Percentiles rank a stretch among this genome's conserved stretches.
Evolutionary conservation across 192 early-diverging fungal genomes (phyloP).

Genomic region (Gaertneriomyces sp.): DNA sequence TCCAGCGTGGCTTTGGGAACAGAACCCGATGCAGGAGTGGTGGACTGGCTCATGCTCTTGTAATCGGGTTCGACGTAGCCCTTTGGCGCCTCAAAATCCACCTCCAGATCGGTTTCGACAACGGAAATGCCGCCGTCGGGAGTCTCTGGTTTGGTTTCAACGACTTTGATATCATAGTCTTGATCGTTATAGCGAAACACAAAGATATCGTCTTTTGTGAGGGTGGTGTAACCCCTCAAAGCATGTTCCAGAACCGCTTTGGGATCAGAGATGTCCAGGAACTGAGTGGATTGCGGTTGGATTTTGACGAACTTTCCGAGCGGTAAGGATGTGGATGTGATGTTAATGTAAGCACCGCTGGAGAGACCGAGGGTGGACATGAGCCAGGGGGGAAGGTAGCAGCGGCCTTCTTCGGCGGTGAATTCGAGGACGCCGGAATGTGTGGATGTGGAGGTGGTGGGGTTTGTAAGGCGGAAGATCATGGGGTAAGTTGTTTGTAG

Average conservation of each 20-base stretch:
- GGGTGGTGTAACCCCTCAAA: constrained; percentile 82
- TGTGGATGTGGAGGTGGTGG: constrained; percentile 48
- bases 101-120: constrained; percentile 95
- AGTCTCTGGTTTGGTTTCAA: constrained; percentile 75
- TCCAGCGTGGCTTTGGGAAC: not conserved
- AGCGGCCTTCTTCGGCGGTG: constrained; percentile 92
- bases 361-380: constrained; percentile 79
- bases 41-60: constrained; percentile 15
- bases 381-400: constrained; percentile 98
- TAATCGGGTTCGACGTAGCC: constrained; percentile 87
- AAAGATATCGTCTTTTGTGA: constrained; percentile 89
- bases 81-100: constrained; percentile 92
- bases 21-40: not conserved
- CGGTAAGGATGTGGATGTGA: constrained; percentile 74
- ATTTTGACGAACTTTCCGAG: constrained; percentile 90
- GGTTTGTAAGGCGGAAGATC: constrained; percentile 79
- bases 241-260: constrained; percentile 96
- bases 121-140: constrained; percentile 79
- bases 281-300: constrained; percentile 94
- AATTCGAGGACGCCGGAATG: constrained; percentile 99
- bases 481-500: constrained; percentile 90
- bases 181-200: constrained; percentile 88
- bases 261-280: constrained; percentile 95
- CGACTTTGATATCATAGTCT: constrained; percentile 82
- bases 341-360: constrained; percentile 72